Conservation (phyloP, 495 filamentous ascomycete genomes). For the Xylaria curta region DNA sequence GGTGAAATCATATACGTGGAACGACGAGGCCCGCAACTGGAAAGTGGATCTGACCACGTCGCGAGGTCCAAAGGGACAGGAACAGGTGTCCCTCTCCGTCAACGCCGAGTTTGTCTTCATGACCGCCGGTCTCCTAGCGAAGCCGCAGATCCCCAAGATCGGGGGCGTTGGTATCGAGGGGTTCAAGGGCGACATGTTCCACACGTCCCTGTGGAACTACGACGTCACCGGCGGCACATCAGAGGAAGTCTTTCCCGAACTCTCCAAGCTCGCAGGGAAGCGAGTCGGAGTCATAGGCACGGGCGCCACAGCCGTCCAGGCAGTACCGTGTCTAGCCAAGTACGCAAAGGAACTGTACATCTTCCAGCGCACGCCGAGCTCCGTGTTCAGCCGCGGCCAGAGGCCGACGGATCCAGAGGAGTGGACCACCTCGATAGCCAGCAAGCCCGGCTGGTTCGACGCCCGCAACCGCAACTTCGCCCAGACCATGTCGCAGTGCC, state of each 20-base stretch:
- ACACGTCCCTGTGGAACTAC: slow-evolving; percentile 63
- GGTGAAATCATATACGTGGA: slow-evolving; percentile 48
- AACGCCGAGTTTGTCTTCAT: slow-evolving; percentile 46
- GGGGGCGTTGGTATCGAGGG: slow-evolving; percentile 48
- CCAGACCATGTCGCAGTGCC: slow-evolving; percentile 36
- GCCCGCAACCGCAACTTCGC: slow-evolving; percentile 47
- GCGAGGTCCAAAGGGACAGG: slow-evolving; percentile 42
- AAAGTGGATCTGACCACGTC: slow-evolving; percentile 44
- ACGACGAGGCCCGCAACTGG: slow-evolving; percentile 52
- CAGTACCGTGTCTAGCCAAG: slow-evolving; percentile 56
- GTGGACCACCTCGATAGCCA: slow-evolving; percentile 48
- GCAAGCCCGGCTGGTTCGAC: slow-evolving; percentile 53
- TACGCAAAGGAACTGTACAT: slow-evolving; percentile 60
- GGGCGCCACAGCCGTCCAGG: slow-evolving; percentile 62
- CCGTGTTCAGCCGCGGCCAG: slow-evolving; percentile 57
- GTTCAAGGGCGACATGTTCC: slow-evolving; percentile 57
- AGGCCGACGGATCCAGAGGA: slow-evolving; percentile 53
- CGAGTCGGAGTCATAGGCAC: slow-evolving; percentile 61
- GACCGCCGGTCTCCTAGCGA: slow-evolving; percentile 48
- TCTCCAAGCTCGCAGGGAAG: slow-evolving; percentile 57
- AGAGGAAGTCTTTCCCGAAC: slow-evolving; percentile 39
- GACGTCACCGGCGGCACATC: slow-evolving; percentile 58
- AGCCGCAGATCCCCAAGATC: slow-evolving; percentile 55
- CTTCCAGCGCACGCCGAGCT: slow-evolving; percentile 62
- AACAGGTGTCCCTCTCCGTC: slow-evolving; percentile 37